These are phyloP conservation scores for Cephalotrichum gorgonifer DNA, from an alignment of 2,329 filamentous ascomycete species.

Conservation along the genomic window DNA sequence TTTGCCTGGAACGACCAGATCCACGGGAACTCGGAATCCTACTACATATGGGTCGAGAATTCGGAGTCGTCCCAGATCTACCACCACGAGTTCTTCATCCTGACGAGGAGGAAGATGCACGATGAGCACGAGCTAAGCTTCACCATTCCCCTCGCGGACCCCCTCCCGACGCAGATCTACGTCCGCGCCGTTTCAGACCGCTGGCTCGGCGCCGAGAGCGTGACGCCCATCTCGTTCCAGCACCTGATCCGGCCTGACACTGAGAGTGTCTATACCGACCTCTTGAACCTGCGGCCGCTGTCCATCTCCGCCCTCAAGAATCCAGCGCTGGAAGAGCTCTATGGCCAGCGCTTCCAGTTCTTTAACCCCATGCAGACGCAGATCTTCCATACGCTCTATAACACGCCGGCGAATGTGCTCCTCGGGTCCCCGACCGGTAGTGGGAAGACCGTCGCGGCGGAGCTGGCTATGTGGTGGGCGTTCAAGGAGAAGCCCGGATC, in stretches of 20 bases:
- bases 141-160: slow-evolving; percentile 89
- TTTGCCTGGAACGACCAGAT: slow-evolving; percentile 92
- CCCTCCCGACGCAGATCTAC: slow-evolving; percentile 90
- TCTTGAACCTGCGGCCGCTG: slow-evolving; percentile 83
- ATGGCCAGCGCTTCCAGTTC: slow-evolving; percentile 79
- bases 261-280: slow-evolving; percentile 91
- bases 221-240: slow-evolving; percentile 91
- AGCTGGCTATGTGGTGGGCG: slow-evolving; percentile 99
- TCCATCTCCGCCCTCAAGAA: slow-evolving; percentile 84
- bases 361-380: slow-evolving; percentile 99
- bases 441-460: slow-evolving; percentile 93
- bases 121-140: slow-evolving; percentile 98
- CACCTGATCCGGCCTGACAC: slow-evolving; percentile 96
- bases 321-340: slow-evolving; percentile 75
- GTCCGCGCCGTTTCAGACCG: slow-evolving; percentile 88
- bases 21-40: slow-evolving; percentile 90
- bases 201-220: slow-evolving; percentile 94
- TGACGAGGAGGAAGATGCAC: slow-evolving; percentile 79
- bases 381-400: slow-evolving; percentile 92
- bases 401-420: slow-evolving; percentile 84
- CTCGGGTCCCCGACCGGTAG: slow-evolving; percentile 93
- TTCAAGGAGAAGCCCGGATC: slow-evolving; percentile 90
- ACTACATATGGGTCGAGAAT: slow-evolving; percentile 98
- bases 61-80: slow-evolving; percentile 97
- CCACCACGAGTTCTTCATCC: slow-evolving; percentile 93